Evolutionary conservation across 768 basidiomycete species (phyloP), one percentile per base, ranked within the genome.

Genomic region (Coprinopsis marcescibilis): DNA sequence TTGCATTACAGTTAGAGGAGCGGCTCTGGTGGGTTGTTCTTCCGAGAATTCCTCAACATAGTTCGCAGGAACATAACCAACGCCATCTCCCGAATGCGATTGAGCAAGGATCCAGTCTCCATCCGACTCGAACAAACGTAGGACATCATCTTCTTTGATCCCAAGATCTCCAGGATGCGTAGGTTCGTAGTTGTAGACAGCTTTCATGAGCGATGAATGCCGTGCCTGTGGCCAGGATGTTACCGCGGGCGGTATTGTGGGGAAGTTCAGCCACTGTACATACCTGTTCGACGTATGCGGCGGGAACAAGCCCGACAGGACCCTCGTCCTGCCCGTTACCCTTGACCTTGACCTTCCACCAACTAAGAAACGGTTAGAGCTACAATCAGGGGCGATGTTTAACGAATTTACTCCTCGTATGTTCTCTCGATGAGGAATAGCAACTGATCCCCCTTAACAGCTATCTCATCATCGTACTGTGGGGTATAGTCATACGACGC

Each of bases 301-400:
- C 79, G 4, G 90, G 90, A 36, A 93, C 79, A 14, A 93, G 75
- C 4, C 90, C 90, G 15, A 75, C 66, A 11, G 80, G 77, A 33
- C 71, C 75, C n/a, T 85, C 82, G 8, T 85, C 83, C 57, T 81
- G 80, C n/a, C 75, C 68, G 27, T 77, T 76, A 10, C 75, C 72
- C 65, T 86, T 95, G 47, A 85, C 61, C 69, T 91, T 93, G 46
- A 93, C 92, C 63, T 83, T 95, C 90, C 92, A 95, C 94, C 94
- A 97, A 55, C 93, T 97, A 54, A 41, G 36, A 23, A 43, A 38
- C 44, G 40, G 52, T 52, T 23, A 58, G 43, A 33, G 53, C 34
- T 52, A 57, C 42, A 52, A 45, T 8, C 8, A 5, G 43, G 34
- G 29, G 25, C 47, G 41, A 52, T 48, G 33, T 53, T 39, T 46